phyloP scores from a whole-genome alignment of 192 early-diverging fungal genomes.

The Coemansia brasiliensis region DNA sequence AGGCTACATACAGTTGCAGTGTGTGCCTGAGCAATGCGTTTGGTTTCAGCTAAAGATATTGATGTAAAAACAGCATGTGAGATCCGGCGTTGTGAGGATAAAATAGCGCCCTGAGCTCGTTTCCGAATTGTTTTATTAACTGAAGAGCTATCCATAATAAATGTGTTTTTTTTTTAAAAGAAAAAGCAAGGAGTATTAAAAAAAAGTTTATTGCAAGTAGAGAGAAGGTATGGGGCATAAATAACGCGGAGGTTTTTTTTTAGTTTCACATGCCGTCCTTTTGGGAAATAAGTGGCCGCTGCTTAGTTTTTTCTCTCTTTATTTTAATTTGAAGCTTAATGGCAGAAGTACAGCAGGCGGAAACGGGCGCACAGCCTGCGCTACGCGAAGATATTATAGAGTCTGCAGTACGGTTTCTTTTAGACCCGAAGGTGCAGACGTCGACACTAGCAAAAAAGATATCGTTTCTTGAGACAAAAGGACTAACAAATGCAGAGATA shows the following conservation, averaged over 20 bases:
- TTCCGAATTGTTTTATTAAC: constrained; percentile 8
- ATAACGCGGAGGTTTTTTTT: not conserved
- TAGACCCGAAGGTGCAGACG: constrained; percentile 87
- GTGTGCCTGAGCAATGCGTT: constrained; percentile 33
- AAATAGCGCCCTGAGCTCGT: constrained; percentile 14
- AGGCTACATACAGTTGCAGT: constrained; percentile 36
- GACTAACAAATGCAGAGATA: constrained; percentile 88
- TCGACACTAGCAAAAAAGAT: constrained; percentile 87
- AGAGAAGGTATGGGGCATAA: not conserved
- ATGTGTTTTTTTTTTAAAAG: too few relatives aligned
- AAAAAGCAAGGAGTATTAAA: too few relatives aligned
- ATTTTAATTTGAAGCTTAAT: constrained; percentile 13
- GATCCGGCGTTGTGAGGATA: constrained; percentile 8
- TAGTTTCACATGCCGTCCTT: constrained; percentile 6
- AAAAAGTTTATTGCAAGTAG: too few relatives aligned
- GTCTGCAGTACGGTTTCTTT: constrained; percentile 88
- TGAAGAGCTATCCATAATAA: not conserved
- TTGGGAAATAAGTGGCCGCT: too few relatives aligned
- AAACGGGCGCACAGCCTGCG: constrained; percentile 13
- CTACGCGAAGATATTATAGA: constrained; percentile 72
- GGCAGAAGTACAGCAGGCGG: constrained; percentile 18
- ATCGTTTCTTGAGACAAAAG: constrained; percentile 96
- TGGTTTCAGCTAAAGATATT: constrained; percentile 31
- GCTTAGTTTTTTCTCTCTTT: not conserved
- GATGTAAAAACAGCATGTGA: constrained; percentile 20